Percentiles rank a stretch among this genome's conserved stretches.
Conservation (phyloP, 2,329 filamentous ascomycete species). For the Rugonectria rugulosa region DNA sequence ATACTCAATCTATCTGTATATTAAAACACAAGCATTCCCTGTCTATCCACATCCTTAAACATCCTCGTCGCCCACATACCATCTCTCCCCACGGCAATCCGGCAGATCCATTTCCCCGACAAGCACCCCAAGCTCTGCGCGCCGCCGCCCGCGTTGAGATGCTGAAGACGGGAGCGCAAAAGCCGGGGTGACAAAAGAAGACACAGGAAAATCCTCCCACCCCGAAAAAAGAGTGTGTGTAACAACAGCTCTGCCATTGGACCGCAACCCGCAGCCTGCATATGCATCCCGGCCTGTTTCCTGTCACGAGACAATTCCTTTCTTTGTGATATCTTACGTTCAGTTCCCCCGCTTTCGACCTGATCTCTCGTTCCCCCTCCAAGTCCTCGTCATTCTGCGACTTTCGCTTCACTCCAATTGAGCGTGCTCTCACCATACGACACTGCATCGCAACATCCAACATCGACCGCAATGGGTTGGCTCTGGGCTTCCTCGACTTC, state of each 20-base stretch:
- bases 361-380: neutral
- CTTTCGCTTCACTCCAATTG: neutral
- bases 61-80: too few relatives aligned
- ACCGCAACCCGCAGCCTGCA: neutral
- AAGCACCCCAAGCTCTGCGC: neutral
- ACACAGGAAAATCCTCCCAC: too few relatives aligned
- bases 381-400: neutral
- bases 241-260: conserved; percentile 4
- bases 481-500: conserved; percentile 60
- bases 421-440: neutral
- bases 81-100: conserved; percentile 21
- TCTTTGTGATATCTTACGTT: too few relatives aligned
- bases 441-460: conserved; percentile 6
- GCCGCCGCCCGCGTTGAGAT: neutral
- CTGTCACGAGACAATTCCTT: conserved; percentile 7
- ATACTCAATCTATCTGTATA: too few relatives aligned
- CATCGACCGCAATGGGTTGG: conserved; percentile 63
- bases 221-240: conserved; percentile 5
- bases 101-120: conserved; percentile 40
- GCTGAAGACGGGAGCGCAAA: neutral
- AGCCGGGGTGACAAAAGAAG: neutral
- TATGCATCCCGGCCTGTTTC: neutral
- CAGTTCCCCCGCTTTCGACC: neutral
- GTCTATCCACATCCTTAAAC: too few relatives aligned
- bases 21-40: too few relatives aligned